A percentile compares a stretch with the other conserved stretches of the same genome.
Conservation (phyloP, 257 asterid species). For the Nicotiana attenuata region DNA sequence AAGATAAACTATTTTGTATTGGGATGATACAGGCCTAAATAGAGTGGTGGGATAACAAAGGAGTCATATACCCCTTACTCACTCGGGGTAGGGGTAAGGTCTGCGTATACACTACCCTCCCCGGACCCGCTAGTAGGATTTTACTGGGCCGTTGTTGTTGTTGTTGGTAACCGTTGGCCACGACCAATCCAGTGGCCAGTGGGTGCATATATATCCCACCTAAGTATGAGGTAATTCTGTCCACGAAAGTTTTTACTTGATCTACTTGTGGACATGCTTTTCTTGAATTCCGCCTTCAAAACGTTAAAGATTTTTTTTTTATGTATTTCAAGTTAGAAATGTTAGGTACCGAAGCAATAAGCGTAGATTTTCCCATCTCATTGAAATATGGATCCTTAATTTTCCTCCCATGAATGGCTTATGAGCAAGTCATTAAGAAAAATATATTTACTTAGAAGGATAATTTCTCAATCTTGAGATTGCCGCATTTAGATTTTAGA, state of each 20-base stretch:
- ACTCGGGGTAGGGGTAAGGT: no score
- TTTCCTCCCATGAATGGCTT: neutral
- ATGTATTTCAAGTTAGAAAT: neutral
- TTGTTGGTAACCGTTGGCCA: neutral
- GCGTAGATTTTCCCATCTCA: neutral
- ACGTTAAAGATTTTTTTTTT: neutral
- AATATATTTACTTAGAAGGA: neutral
- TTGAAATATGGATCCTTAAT: neutral
- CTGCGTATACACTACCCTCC: no score
- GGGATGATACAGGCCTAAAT: neutral
- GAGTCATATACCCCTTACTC: neutral
- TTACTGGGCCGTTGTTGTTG: no score
- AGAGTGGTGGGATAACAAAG: neutral
- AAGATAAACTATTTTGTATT: neutral
- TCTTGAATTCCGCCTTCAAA: neutral
- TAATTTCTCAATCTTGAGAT: neutral
- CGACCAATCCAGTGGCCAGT: neutral
- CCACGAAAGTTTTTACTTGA: neutral
- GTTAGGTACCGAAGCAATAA: neutral
- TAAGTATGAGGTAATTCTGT: no score
- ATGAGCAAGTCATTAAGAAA: neutral
- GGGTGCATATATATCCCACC: neutral
- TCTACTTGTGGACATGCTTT: neutral
- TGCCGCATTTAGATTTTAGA: neutral
- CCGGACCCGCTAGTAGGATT: no score